Evolutionary conservation across 306 rosid species (phyloP).

Genomic region (Vachellia pachyceras): DNA sequence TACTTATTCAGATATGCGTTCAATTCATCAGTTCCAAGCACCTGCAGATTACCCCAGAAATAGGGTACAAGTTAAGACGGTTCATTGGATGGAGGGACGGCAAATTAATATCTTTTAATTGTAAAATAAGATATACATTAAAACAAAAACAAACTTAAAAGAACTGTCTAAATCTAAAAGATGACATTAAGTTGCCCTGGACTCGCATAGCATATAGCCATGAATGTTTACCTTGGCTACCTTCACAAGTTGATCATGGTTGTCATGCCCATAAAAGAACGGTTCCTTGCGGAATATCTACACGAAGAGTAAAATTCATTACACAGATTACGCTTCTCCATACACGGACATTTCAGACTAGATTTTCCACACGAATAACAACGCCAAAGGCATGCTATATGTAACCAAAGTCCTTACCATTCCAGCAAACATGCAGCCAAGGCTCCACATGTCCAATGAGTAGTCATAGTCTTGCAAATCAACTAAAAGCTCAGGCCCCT

Average conservation of each 20-base stretch:
- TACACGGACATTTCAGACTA: neutral
- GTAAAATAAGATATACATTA: neutral
- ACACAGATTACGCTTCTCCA: conserved; percentile 1
- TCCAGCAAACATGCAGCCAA: conserved; percentile 99
- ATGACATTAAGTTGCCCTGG: neutral
- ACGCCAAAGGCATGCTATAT: too few species aligned
- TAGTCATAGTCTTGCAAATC: conserved; percentile 85
- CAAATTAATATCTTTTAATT: neutral
- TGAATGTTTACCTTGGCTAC: conserved; percentile 66
- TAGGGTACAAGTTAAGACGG: neutral
- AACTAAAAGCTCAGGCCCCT: conserved; percentile 85
- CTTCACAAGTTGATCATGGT: conserved; percentile 85
- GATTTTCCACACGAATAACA: neutral
- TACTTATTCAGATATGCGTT: conserved; percentile 76
- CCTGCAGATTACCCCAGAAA: conserved; percentile 49
- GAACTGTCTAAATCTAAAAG: neutral
- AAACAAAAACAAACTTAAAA: neutral
- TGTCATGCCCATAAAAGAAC: conserved; percentile 95
- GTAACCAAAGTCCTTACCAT: conserved; percentile 65
- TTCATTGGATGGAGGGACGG: neutral
- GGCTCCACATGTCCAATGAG: conserved; percentile 97
- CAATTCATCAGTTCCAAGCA: conserved; percentile 84
- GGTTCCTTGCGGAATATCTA: conserved; percentile 92
- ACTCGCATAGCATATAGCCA: conserved; percentile 6
- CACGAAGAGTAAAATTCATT: conserved; percentile 31